Base-by-base conservation (phyloP, 257 asterid species). In the Scutellaria baicalensis region DNA sequence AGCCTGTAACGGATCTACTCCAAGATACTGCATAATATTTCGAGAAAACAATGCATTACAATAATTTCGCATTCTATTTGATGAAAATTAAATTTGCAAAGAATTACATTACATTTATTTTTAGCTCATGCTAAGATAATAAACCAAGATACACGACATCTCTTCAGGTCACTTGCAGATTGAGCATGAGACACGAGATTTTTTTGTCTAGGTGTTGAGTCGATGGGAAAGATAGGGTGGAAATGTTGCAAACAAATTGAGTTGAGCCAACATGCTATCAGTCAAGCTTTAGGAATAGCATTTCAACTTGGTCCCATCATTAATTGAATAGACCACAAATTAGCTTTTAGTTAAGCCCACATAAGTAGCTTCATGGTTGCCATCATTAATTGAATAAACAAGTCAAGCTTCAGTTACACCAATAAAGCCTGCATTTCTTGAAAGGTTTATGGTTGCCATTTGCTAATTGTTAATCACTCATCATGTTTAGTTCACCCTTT, bases 1-100 rank as follows among this genome's bases (percentile, higher is more conserved):
- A 43, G 97, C 96, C 79, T 85, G 95, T 62, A 94, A 76, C 4
- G 97, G 95, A 75, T 94, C 95, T 65, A 94, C 94, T 51, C 97
- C 99, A 47, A 88, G 1, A 73, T 63, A 88, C 97, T 90, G 95
- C 84, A 84, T 9, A 49, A 47, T 66, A 66, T 56, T 73, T 78
- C 66, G 66, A 71, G 33, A 75, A 56, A 18, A 76, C 10, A 62
- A 59, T 11, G 49, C 69, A 51, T 54, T 49, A 74, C 58, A 56
- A 21, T 17, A 13, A 48, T 47, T 51, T 62, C 45, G 33, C 18
- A 66, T 56, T 27, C 21, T 35, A 68, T 33, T 14, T 58, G 35
- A 44, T 39, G 50, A 23, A 58, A n/a, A 48, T 12, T 45, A 39
- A 63, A 43, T 9, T 47, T 9, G n/a, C 36, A 36, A 36, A 0